Percentiles rank a stretch among this genome's conserved stretches.
Evolutionary conservation across 2,329 filamentous ascomycete species (phyloP).

Genomic region (Neofusicoccum sp.): DNA sequence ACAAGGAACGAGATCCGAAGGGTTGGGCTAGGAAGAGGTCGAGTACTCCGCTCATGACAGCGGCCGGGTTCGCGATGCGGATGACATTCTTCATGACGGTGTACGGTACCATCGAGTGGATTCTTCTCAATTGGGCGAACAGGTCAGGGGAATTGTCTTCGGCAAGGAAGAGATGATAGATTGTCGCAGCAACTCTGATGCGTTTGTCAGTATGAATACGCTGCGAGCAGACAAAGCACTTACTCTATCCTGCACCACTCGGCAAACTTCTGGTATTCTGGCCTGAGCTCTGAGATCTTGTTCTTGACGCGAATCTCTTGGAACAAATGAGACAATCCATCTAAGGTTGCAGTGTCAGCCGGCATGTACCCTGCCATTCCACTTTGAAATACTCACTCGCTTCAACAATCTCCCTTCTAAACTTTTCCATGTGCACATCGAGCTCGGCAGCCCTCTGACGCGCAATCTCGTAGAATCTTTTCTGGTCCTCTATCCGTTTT

Average conservation of each 20-base stretch:
- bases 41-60: conserved; percentile 93
- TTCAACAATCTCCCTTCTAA: conserved; percentile 68
- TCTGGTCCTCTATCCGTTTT: conserved; percentile 88
- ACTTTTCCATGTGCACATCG: conserved; percentile 95
- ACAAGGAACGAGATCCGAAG: conserved; percentile 83
- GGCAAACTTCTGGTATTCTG: conserved; percentile 97
- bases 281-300: conserved; percentile 82
- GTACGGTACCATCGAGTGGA: conserved; percentile 94
- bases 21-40: conserved; percentile 96
- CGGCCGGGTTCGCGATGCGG: conserved; percentile 90
- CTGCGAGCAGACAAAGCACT: conserved; percentile 24
- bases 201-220: conserved; percentile 3
- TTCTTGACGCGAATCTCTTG: conserved; percentile 89
- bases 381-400: conserved; percentile 59
- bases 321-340: conserved; percentile 91
- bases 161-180: conserved; percentile 95
- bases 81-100: conserved; percentile 95
- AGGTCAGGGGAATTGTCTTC: conserved; percentile 98
- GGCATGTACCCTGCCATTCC: conserved; percentile 2
- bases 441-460: conserved; percentile 86
- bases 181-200: conserved; percentile 77
- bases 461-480: conserved; percentile 93
- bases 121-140: conserved; percentile 90
- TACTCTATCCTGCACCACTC: conserved; percentile 95
- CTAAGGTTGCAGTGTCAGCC: conserved; percentile 46